phyloP scores from a whole-genome alignment of 768 basidiomycete species.

The Pholiota microspora region DNA sequence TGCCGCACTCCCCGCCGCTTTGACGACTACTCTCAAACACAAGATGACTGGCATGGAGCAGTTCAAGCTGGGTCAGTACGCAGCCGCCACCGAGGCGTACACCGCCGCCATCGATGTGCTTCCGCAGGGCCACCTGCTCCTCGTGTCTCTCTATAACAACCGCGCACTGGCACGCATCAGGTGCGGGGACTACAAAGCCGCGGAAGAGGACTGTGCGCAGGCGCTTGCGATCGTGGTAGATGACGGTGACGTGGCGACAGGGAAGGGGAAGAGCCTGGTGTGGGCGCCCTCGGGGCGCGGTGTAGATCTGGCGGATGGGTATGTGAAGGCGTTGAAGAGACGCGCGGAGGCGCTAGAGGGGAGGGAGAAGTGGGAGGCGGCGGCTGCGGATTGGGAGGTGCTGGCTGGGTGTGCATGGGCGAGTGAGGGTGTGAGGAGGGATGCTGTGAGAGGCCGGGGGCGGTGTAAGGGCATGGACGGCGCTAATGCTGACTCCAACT shows the following conservation, averaged over 20 bases:
- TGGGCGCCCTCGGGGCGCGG: constrained; percentile 32
- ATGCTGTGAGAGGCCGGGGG: constrained; percentile 69
- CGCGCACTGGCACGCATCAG: constrained; percentile 77
- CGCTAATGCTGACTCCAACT: too few species aligned
- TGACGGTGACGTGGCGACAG: constrained; percentile 8
- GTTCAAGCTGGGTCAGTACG: constrained; percentile 91
- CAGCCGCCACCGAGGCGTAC: constrained; percentile 76
- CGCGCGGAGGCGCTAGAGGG: constrained; percentile 87
- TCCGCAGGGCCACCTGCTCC: constrained; percentile 64
- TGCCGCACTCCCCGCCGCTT: constrained; percentile 44
- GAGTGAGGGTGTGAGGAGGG: constrained; percentile 47
- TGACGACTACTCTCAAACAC: constrained; percentile 53
- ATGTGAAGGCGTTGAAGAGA: constrained; percentile 78
- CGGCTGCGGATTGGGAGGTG: constrained; percentile 78
- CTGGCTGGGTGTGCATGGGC: constrained; percentile 60
- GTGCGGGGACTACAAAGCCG: constrained; percentile 68
- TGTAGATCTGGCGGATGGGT: constrained; percentile 70
- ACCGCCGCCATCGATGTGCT: constrained; percentile 64
- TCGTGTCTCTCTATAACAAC: constrained; percentile 80
- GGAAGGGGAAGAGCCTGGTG: not conserved
- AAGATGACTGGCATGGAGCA: constrained; percentile 71
- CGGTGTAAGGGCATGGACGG: constrained; percentile 72
- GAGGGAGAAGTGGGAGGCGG: constrained; percentile 83
- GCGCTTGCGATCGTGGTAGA: constrained; percentile 57
- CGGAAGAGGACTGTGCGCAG: constrained; percentile 61